A percentile compares a stretch with the other conserved stretches of the same genome.
These are phyloP conservation scores for Cercophora sp. DNA, from an alignment of 495 filamentous ascomycete genomes.

Conservation along the genomic window DNA sequence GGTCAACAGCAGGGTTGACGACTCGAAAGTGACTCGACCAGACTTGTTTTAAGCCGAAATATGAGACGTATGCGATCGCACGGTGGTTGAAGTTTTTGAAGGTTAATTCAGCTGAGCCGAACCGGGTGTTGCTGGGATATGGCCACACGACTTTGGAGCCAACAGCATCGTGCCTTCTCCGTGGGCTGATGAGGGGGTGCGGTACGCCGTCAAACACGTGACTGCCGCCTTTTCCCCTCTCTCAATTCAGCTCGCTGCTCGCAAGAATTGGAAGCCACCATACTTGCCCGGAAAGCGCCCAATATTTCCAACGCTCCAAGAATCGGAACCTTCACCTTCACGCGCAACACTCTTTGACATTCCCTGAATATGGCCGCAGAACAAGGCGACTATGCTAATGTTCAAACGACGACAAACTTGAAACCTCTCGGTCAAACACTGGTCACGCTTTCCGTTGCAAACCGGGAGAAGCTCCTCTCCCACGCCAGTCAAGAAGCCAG, in stretches of 20 bases:
- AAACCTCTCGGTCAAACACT: constrained; percentile 8
- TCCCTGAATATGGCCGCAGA: not conserved
- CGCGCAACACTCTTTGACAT: not conserved
- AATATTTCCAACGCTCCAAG: not conserved
- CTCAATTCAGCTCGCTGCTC: not conserved
- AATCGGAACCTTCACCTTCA: not conserved
- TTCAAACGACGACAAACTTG: not conserved
- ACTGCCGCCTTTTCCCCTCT: not conserved
- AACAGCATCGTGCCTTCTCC: not conserved
- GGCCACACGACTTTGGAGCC: too few species aligned
- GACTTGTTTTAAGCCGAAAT: too few species aligned
- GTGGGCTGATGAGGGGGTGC: not conserved
- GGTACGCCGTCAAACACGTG: not conserved
- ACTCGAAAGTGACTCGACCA: too few species aligned
- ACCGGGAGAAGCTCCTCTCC: constrained; percentile 10
- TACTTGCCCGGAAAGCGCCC: not conserved
- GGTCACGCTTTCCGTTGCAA: constrained; percentile 1
- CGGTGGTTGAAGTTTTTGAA: too few species aligned
- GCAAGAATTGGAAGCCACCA: not conserved
- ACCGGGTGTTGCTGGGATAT: too few species aligned
- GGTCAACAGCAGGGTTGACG: too few species aligned
- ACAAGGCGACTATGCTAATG: constrained; percentile 1
- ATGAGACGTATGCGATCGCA: too few species aligned
- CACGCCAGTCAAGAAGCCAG: not conserved
- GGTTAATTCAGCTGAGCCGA: too few species aligned